Evolutionary conservation across 257 asterid genomes (phyloP), one percentile per base, ranked within the genome.

Genomic region (Salvia splendens): DNA sequence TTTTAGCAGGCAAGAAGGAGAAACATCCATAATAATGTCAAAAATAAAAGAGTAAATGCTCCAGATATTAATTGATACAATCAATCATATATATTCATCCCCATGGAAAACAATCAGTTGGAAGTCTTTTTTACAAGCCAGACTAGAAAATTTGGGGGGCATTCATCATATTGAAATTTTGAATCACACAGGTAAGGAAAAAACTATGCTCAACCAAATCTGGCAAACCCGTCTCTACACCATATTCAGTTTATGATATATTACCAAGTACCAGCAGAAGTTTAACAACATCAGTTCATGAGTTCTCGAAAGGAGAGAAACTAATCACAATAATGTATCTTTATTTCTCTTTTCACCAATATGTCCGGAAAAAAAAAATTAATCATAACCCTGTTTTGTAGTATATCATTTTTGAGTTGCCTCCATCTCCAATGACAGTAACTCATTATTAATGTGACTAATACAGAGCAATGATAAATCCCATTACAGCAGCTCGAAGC

Each of bases 41-140:
- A 59, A 59, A 3, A 46, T 33, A 60, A 16, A 24, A 24, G 3
- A 53, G 43, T 12, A 49, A 59, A 38, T 12, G 17, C 14, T 47
- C 36, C 42, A 40, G 35, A 10, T 24, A 60, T 36, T 55, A 52
- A 56, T 49, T 20, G 30, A 51, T 69, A 40, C 2, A 71, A 54
- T 53, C 45, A 65, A 71, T 55, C 68, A 54, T 14, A 56, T 24
- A 24, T 24, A 24, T 61, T 36, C 65, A 8, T 61, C 60, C 33
- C 43, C 36, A 43, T 12, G 15, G 35, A 50, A 47, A 20, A 7
- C 43, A 56, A 69, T 4, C 46, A 12, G 17, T 52, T 55, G 8
- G 32, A 50, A 65, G 47, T 36, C 59, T 24, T 41, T 7, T 43
- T 51, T 53, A 16, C 43, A 51, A 36, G 70, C 49, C 54, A 57